Evolutionary conservation across 495 filamentous ascomycete genomes (phyloP).

Genomic region (Penicillium cosmopolitanum): DNA sequence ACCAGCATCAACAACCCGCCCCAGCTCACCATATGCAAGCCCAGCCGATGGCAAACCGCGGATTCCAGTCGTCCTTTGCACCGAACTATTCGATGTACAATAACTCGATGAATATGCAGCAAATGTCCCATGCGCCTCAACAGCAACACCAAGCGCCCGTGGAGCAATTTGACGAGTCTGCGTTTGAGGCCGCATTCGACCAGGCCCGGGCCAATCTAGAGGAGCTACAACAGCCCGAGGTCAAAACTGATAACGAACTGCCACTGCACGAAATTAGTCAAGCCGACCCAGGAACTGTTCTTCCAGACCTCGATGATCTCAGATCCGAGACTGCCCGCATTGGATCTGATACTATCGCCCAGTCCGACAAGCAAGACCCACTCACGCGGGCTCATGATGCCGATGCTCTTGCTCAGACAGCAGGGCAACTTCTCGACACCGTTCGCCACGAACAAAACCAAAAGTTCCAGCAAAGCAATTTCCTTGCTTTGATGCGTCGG

Average conservation of each 20-base stretch:
- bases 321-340: slow-evolving; percentile 42
- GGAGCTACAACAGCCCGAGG: slow-evolving; percentile 29
- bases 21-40: slow-evolving; percentile 24
- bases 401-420: slow-evolving; percentile 72
- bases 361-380: slow-evolving; percentile 34
- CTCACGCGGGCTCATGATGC: slow-evolving; percentile 45
- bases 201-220: slow-evolving; percentile 47
- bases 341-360: slow-evolving; percentile 55
- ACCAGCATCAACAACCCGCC: slow-evolving; percentile 40
- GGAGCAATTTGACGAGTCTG: slow-evolving; percentile 60
- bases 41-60: slow-evolving; percentile 27
- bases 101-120: slow-evolving; percentile 27
- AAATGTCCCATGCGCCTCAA: slow-evolving; percentile 30
- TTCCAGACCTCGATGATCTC: slow-evolving; percentile 6
- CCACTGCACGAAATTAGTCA: slow-evolving; percentile 17
- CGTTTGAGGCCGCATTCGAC: slow-evolving; percentile 67
- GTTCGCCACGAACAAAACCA: slow-evolving; percentile 66
- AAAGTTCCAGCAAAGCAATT: slow-evolving; percentile 80
- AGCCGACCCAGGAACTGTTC: slow-evolving; percentile 6
- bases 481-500: slow-evolving; percentile 75
- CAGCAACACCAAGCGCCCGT: slow-evolving; percentile 21
- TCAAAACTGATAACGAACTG: slow-evolving; percentile 14
- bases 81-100: slow-evolving; percentile 32
- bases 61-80: slow-evolving; percentile 40
- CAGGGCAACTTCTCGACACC: slow-evolving; percentile 70